These are phyloP conservation scores for Solanum paucissectum DNA, from an alignment of 257 asterid genomes.

Conservation along the genomic window DNA sequence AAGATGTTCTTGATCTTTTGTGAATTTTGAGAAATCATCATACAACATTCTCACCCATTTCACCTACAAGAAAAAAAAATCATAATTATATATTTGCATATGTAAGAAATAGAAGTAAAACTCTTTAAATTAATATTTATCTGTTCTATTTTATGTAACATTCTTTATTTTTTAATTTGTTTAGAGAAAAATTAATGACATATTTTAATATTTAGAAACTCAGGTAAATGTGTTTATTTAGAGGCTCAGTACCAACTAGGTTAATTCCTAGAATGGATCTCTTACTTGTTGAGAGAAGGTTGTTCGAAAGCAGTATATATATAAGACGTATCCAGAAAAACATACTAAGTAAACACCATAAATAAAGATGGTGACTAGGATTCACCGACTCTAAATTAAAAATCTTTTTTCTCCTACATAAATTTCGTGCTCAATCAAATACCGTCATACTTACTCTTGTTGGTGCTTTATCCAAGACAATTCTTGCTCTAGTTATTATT, in stretches of 20 bases:
- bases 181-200: too few relatives aligned
- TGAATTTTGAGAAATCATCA: slow-evolving; percentile 26
- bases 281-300: not conserved
- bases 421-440: not conserved
- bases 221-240: too few relatives aligned
- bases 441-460: slow-evolving; percentile 16
- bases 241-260: too few relatives aligned
- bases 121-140: too few relatives aligned
- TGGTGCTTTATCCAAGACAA: slow-evolving; percentile 35
- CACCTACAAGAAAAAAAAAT: slow-evolving; percentile 8
- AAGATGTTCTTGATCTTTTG: slow-evolving; percentile 40
- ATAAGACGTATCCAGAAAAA: not conserved
- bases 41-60: slow-evolving; percentile 46
- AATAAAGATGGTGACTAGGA: not conserved
- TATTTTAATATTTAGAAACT: not conserved
- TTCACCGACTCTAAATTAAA: not conserved
- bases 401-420: not conserved
- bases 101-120: not conserved
- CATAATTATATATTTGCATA: not conserved
- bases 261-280: not conserved
- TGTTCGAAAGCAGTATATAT: not conserved
- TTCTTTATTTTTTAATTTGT: too few relatives aligned
- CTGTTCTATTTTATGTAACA: not conserved
- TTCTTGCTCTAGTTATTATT: slow-evolving; percentile 50
- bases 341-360: not conserved